phyloP scores from a whole-genome alignment of 345 rosid species.

The Citrus cavaleriei region DNA sequence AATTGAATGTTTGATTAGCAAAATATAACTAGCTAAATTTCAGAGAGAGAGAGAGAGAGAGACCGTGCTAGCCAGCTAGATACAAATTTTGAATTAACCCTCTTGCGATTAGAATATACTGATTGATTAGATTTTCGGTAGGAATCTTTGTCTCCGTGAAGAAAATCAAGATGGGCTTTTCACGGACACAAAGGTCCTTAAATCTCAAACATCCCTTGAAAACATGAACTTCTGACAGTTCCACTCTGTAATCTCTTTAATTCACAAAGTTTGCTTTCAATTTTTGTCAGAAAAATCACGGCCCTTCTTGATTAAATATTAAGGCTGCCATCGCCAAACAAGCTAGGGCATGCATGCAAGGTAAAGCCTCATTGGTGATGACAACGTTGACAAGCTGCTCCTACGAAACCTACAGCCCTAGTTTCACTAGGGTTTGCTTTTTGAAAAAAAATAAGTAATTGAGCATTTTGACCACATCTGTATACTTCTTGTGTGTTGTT shows the following conservation, averaged over 20 bases:
- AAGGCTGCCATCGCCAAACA: background rate
- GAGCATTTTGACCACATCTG: background rate
- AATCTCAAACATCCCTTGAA: background rate
- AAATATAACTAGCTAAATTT: background rate
- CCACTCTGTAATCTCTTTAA: background rate
- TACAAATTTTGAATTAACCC: background rate
- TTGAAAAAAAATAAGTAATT: background rate
- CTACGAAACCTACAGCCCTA: background rate
- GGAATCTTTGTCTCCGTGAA: slow-evolving; percentile 8
- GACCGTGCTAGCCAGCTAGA: background rate
- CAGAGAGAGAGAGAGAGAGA: background rate
- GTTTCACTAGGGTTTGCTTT: background rate
- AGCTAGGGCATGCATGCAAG: background rate
- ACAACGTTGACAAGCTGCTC: slow-evolving; percentile 1
- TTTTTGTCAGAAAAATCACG: background rate
- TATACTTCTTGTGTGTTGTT: background rate
- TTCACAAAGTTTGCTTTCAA: background rate
- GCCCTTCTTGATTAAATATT: background rate
- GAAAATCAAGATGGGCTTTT: background rate
- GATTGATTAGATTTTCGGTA: background rate
- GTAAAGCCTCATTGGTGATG: background rate
- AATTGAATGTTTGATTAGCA: background rate
- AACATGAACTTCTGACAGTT: slow-evolving; percentile 3
- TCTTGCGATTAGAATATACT: no score
- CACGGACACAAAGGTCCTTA: background rate